Percentiles rank a stretch among this genome's conserved stretches.
These are phyloP conservation scores for Anethum foeniculum DNA, from an alignment of 140 eudicot genomes.

Conservation along the genomic window DNA sequence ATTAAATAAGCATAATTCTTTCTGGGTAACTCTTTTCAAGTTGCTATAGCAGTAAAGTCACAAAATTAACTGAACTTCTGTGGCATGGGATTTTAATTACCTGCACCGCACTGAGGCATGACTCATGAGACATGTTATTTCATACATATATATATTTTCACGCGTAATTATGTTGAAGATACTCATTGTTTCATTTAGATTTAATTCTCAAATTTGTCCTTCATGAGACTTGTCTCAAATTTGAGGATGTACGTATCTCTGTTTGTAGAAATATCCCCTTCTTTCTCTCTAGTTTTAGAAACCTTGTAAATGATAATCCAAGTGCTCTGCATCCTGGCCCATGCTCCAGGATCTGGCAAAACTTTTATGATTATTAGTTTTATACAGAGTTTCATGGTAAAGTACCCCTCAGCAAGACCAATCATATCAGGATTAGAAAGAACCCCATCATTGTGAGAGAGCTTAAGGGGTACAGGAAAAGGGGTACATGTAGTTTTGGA, in stretches of 20 bases:
- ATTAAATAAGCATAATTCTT: too few relatives aligned
- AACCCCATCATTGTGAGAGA: too few relatives aligned
- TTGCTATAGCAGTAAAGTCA: neutral
- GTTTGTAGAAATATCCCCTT: too few relatives aligned
- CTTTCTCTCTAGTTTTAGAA: conserved; percentile 18
- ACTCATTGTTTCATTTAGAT: neutral
- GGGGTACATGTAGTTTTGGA: too few relatives aligned
- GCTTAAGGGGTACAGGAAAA: too few relatives aligned
- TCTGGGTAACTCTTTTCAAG: neutral
- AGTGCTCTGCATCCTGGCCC: conserved; percentile 86
- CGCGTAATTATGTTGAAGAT: neutral
- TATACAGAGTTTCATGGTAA: conserved; percentile 78
- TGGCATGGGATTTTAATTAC: too few relatives aligned
- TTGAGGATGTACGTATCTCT: too few relatives aligned
- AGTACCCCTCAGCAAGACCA: conserved; percentile 56
- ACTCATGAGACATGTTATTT: neutral
- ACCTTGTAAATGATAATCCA: conserved; percentile 59
- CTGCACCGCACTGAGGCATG: neutral
- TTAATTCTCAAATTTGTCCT: neutral
- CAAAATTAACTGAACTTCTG: neutral
- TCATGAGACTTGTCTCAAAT: neutral
- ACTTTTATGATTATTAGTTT: conserved; percentile 50
- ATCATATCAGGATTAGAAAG: conserved; percentile 19
- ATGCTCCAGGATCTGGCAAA: conserved; percentile 61
- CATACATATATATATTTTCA: neutral